Evolutionary conservation across 1,284 basidiomycete species (phyloP), one percentile per base, ranked within the genome.

Genomic region (Tilletiaria anomala): DNA sequence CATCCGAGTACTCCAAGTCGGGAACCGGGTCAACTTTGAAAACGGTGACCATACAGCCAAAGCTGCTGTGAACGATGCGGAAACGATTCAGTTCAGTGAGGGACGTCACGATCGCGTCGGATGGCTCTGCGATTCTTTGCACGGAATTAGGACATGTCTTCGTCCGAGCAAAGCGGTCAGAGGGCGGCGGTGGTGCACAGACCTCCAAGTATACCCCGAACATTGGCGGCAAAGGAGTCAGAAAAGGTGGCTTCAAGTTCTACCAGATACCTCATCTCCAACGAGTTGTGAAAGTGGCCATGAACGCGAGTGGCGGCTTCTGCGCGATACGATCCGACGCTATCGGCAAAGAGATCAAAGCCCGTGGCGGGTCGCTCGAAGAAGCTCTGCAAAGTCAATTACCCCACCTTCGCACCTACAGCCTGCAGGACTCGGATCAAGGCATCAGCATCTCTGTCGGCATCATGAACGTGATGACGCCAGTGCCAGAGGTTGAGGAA

Each of bases 91-190:
- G 83, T 32, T 80, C 83, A 31, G 63, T 60, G 14, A 62, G 81
- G 74, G 89, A 96, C 61, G 81, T 91, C 6, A 87, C 85, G 0
- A 73, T 96, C 16, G 86, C 88, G 12, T 72, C 78, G 1, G 87
- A 94, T 53, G 86, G 88, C 2, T 78, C 82, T 5, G 76, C 96
- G 55, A 81, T 94, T 56, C 75, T 96, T 32, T 93, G 86, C 69
- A 96, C 91, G 0, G 79, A 82, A 53, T 88, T 88, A 1, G 91
- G 91, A 0, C 88, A 96, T 56, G 88, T 94, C 21, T 96, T 84
- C 58, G 75, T 89, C 40, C 55, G 50, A 23, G 56, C 45, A 17
- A 50, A 50, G 24, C 42, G 50, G 17, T 15, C n/a, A n/a, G n/a
- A n/a, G n/a, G n/a, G n/a, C n/a, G n/a, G n/a, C n/a, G n/a, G n/a